phyloP scores from a whole-genome alignment of 805 yeast species.

The Nakazawaea laoshanensis region DNA sequence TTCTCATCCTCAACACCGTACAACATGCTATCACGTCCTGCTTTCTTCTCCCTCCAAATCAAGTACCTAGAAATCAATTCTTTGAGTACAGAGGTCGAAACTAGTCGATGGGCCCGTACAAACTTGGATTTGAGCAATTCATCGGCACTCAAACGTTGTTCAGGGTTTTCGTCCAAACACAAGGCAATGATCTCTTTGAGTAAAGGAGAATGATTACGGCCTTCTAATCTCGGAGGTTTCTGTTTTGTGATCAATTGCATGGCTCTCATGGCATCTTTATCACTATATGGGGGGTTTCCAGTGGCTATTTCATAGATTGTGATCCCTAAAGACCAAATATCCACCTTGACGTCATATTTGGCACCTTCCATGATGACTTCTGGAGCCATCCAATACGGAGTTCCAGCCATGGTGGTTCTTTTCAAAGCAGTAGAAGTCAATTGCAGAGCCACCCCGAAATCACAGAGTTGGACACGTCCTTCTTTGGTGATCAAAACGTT shows the following conservation, averaged over 20 bases:
- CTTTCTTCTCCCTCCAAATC: constrained; percentile 64
- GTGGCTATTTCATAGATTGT: constrained; percentile 92
- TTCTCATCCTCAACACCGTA: constrained; percentile 31
- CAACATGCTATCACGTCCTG: constrained; percentile 43
- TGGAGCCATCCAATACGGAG: constrained; percentile 99
- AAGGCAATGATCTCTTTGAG: constrained; percentile 85
- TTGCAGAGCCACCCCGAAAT: constrained; percentile 97
- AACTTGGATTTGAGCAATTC: constrained; percentile 71
- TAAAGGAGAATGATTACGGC: constrained; percentile 65
- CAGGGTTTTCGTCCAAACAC: constrained; percentile 90
- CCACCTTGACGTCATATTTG: constrained; percentile 83
- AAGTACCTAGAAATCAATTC: constrained; percentile 71
- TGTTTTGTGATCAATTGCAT: constrained; percentile 89
- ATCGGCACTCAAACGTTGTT: constrained; percentile 81
- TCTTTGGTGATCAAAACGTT: constrained; percentile 83
- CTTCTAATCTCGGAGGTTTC: constrained; percentile 92
- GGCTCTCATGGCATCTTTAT: constrained; percentile 89
- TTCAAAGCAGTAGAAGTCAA: constrained; percentile 65
- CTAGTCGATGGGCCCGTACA: constrained; percentile 50
- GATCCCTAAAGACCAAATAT: constrained; percentile 95
- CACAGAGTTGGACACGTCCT: constrained; percentile 88
- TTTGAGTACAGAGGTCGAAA: constrained; percentile 52
- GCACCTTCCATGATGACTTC: constrained; percentile 93
- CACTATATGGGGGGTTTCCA: constrained; percentile 96
- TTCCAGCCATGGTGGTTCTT: constrained; percentile 92